phyloP scores from a whole-genome alignment of 441 rosid genomes.

The Raphanus hybrid region DNA sequence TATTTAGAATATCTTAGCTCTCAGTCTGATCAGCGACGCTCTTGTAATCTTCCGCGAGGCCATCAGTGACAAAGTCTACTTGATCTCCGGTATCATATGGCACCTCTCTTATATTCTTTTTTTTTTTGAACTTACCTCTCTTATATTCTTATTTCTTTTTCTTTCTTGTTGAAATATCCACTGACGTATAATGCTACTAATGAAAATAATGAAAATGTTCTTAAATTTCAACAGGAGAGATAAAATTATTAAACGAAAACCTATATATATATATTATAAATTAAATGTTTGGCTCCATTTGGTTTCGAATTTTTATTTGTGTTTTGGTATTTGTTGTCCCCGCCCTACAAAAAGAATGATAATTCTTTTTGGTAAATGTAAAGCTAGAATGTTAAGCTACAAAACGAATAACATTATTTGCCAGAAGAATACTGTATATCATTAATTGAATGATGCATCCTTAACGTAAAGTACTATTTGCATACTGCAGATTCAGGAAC shows the following conservation, averaged over 20 bases:
- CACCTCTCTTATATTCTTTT: no score
- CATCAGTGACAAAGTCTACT: no score
- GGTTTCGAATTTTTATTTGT: neutral
- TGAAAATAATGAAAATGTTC: neutral
- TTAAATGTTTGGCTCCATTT: neutral
- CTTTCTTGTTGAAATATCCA: neutral
- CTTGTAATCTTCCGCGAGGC: no score
- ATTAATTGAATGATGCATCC: slow-evolving; percentile 1
- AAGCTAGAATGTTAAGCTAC: neutral
- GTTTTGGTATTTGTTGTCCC: neutral
- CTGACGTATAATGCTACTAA: neutral
- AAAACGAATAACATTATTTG: neutral
- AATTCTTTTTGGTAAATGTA: neutral
- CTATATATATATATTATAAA: no score
- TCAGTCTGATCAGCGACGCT: no score
- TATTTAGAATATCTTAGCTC: no score
- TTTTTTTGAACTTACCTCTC: no score
- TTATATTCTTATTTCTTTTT: no score
- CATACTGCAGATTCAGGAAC: neutral
- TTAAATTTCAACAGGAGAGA: neutral
- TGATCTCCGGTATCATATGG: no score
- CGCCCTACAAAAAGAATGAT: neutral
- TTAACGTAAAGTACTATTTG: neutral
- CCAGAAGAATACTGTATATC: neutral
- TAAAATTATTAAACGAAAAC: no score